phyloP scores from a whole-genome alignment of 352 stramenopile genomes.

The Pseudoperonospora humuli region DNA sequence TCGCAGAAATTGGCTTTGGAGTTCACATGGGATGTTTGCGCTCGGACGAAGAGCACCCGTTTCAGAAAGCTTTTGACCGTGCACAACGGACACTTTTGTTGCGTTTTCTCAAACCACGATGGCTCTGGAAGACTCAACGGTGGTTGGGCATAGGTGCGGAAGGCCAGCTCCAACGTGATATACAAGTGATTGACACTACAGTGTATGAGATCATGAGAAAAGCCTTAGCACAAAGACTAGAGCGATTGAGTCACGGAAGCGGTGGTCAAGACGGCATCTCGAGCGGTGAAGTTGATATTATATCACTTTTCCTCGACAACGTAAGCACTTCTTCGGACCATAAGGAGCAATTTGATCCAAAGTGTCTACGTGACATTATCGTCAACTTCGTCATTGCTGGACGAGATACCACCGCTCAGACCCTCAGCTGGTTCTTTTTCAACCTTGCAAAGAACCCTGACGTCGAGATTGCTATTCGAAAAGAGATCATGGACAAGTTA shows the following conservation, averaged over 20 bases:
- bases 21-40: constrained; percentile 11
- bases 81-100: constrained; percentile 19
- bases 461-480: constrained; percentile 36
- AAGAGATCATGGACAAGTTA: constrained; percentile 32
- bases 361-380: neutral
- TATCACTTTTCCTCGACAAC: neutral
- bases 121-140: constrained; percentile 40
- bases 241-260: too few species aligned
- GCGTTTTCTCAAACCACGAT: constrained; percentile 31
- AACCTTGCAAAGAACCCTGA: constrained; percentile 24
- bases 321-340: neutral
- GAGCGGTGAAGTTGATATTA: neutral
- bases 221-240: too few species aligned
- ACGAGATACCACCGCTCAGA: constrained; percentile 1
- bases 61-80: constrained; percentile 43
- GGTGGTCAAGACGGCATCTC: neutral
- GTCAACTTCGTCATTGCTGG: neutral
- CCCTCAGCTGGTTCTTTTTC: neutral
- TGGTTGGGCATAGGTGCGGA: constrained; percentile 35
- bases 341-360: neutral
- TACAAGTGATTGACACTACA: too few species aligned
- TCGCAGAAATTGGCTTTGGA: constrained; percentile 25
- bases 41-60: constrained; percentile 34
- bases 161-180: too few species aligned
- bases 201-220: too few species aligned